phyloP scores from a whole-genome alignment of 2,329 filamentous ascomycete genomes.

The Ophiostoma australiae region DNA sequence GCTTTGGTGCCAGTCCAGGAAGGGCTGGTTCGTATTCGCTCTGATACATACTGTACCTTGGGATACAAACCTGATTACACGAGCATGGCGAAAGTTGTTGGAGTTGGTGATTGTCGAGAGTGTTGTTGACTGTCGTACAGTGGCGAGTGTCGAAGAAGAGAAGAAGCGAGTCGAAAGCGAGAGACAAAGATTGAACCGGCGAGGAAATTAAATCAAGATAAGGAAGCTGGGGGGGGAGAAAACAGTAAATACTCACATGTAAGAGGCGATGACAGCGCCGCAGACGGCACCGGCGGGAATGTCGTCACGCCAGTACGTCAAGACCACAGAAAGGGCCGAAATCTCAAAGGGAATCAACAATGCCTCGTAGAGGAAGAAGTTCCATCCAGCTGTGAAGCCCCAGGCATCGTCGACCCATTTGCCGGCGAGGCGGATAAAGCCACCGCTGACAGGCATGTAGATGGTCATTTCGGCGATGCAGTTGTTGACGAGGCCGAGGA shows the following conservation, averaged over 20 bases:
- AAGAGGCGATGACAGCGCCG: conserved; percentile 43
- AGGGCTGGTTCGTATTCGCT: not conserved
- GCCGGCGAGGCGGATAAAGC: conserved; percentile 60
- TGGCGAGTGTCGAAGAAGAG: not conserved
- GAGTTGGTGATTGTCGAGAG: not conserved
- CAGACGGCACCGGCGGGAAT: conserved; percentile 50
- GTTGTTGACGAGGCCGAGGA: conserved; percentile 61
- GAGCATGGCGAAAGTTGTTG: not conserved
- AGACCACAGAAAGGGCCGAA: conserved; percentile 38
- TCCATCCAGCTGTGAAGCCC: conserved; percentile 51
- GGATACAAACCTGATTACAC: not conserved
- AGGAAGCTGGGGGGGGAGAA: not conserved
- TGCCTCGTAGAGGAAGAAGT: conserved; percentile 42
- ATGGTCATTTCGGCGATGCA: conserved; percentile 60
- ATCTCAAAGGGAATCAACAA: conserved; percentile 42
- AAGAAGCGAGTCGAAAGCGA: not conserved
- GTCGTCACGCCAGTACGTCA: conserved; percentile 44
- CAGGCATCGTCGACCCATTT: conserved; percentile 62
- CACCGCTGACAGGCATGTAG: conserved; percentile 58
- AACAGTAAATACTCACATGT: conserved; percentile 24
- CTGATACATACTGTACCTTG: conserved; percentile 5
- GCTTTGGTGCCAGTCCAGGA: conserved; percentile 8
- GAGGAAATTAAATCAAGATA: conserved; percentile 11
- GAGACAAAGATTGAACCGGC: not conserved
- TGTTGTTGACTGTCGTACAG: not conserved